Evolutionary conservation across 2,329 filamentous ascomycete species (phyloP).

Genomic region (Pyricularia pennisetigena): DNA sequence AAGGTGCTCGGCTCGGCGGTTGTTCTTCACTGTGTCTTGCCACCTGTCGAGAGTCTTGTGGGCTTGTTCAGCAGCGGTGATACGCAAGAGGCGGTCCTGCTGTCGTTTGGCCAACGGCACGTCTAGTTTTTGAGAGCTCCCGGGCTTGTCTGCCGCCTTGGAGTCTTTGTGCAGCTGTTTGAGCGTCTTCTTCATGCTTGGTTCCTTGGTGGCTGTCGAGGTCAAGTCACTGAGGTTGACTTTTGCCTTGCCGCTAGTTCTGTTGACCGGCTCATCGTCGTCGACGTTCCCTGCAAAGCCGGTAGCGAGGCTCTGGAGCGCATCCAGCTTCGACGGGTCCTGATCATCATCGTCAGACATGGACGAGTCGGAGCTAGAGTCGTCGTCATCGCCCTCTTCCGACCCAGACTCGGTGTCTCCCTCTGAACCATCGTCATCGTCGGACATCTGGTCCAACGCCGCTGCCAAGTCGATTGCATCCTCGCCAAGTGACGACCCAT

Average conservation of each 20-base stretch:
- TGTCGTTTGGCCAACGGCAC: constrained; percentile 78
- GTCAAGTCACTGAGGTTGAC: constrained; percentile 67
- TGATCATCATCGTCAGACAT: constrained; percentile 29
- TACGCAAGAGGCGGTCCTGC: constrained; percentile 75
- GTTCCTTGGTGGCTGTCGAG: constrained; percentile 61
- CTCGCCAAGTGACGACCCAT: constrained; percentile 47
- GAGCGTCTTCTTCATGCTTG: constrained; percentile 66
- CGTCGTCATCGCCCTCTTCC: constrained; percentile 27
- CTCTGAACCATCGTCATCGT: constrained; percentile 32
- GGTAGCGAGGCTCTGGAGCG: constrained; percentile 59
- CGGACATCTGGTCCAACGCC: constrained; percentile 45
- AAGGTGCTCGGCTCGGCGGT: constrained; percentile 83
- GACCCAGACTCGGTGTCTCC: constrained; percentile 32
- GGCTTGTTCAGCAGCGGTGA: constrained; percentile 78
- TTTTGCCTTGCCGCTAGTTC: constrained; percentile 45
- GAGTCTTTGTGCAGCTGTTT: constrained; percentile 62
- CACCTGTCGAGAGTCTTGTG: constrained; percentile 86
- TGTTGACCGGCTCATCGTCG: constrained; percentile 30
- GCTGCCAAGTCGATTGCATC: constrained; percentile 50
- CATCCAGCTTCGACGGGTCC: constrained; percentile 48
- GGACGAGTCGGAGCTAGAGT: constrained; percentile 28
- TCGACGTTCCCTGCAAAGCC: constrained; percentile 56
- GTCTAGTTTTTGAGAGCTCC: constrained; percentile 60
- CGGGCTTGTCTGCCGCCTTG: constrained; percentile 43
- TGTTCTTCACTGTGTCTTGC: constrained; percentile 92